These are phyloP conservation scores for Cyanophora paradoxa DNA, from an alignment of 78 protist species.

Conservation along the genomic window DNA sequence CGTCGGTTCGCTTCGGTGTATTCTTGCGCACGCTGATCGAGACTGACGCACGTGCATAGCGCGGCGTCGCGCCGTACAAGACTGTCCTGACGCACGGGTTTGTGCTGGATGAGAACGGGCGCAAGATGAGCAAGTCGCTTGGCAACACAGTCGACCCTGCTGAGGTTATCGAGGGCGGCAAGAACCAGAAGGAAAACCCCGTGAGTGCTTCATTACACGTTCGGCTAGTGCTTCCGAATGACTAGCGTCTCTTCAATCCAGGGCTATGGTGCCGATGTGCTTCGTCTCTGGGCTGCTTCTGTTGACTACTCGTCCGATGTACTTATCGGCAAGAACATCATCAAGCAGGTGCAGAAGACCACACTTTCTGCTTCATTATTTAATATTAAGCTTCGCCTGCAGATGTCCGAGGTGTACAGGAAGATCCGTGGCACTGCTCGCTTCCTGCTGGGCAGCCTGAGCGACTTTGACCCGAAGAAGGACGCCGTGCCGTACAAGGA, in stretches of 20 bases:
- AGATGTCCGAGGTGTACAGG: constrained; percentile 15
- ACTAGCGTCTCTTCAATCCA: too few relatives aligned
- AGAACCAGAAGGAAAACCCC: constrained; percentile 34
- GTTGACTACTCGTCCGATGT: constrained; percentile 64
- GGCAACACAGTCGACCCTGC: constrained; percentile 78
- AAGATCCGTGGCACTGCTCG: constrained; percentile 34
- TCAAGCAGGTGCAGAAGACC: constrained; percentile 4
- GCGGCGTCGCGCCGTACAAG: constrained; percentile 60
- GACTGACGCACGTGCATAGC: too few relatives aligned
- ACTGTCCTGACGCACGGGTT: constrained; percentile 80
- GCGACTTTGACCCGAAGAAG: constrained; percentile 6
- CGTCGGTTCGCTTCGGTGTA: too few relatives aligned
- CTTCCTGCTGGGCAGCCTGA: constrained; percentile 13
- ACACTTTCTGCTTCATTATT: neutral
- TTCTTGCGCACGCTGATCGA: too few relatives aligned
- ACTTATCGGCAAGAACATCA: constrained; percentile 49
- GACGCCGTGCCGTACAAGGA: constrained; percentile 4
- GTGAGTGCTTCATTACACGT: too few relatives aligned
- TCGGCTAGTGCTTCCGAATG: too few relatives aligned
- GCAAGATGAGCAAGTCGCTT: constrained; percentile 84
- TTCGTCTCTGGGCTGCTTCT: constrained; percentile 80
- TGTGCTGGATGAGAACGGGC: constrained; percentile 56
- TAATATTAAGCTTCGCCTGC: neutral
- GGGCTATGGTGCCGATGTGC: constrained; percentile 75
- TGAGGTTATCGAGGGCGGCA: constrained; percentile 59